These are phyloP conservation scores for Suillus alpinus DNA, from an alignment of 768 basidiomycete species.

Conservation along the genomic window DNA sequence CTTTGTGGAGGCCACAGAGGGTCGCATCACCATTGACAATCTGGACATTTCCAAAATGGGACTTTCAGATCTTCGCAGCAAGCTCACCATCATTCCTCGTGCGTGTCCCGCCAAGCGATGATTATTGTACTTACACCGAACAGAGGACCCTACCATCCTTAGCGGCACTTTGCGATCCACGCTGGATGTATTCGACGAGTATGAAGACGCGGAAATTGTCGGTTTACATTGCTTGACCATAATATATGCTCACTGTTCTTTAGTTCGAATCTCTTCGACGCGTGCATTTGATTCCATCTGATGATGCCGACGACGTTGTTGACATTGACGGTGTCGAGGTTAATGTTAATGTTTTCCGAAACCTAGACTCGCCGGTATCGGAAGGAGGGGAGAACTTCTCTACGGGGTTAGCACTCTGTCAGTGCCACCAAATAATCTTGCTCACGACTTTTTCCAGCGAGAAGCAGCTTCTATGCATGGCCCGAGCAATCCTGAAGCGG, in stretches of 20 bases:
- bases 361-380: constrained; percentile 69
- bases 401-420: constrained; percentile 52
- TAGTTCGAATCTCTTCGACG: constrained; percentile 83
- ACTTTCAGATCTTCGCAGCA: constrained; percentile 75
- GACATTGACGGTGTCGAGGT: constrained; percentile 37
- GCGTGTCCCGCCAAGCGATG: constrained; percentile 20
- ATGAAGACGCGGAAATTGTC: constrained; percentile 80
- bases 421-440: constrained; percentile 12
- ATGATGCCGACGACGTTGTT: constrained; percentile 45
- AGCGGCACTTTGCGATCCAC: constrained; percentile 80
- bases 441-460: constrained; percentile 40
- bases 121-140: neutral
- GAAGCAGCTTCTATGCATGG: constrained; percentile 88
- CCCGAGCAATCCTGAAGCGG: constrained; percentile 76
- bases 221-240: constrained; percentile 18
- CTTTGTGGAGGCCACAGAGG: constrained; percentile 83
- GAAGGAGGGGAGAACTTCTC: constrained; percentile 92
- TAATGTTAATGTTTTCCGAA: constrained; percentile 75
- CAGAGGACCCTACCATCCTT: constrained; percentile 88
- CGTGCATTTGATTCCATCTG: constrained; percentile 72
- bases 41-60: constrained; percentile 78
- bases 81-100: constrained; percentile 77
- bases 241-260: neutral
- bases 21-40: constrained; percentile 73
- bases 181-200: constrained; percentile 84